Conservation (phyloP, 179 eudicot species). For the Pouteria campechiana region DNA sequence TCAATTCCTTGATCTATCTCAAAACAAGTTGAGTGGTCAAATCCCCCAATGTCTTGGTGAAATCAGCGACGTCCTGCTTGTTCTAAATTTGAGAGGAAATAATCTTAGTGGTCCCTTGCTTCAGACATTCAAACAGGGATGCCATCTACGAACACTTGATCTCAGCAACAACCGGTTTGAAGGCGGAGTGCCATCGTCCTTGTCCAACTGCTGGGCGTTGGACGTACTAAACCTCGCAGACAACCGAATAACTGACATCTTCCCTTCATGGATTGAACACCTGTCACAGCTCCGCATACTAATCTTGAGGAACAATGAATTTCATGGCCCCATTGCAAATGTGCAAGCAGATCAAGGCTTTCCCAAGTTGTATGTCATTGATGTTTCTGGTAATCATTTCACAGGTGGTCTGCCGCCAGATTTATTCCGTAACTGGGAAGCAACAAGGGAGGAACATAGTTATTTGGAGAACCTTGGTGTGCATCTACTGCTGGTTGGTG, state of each 20-base stretch:
- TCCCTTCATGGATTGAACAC: not conserved
- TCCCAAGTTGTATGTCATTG: too few species aligned
- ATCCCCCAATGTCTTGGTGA: slow-evolving; percentile 9
- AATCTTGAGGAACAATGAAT: too few species aligned
- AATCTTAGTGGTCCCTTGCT: slow-evolving; percentile 7
- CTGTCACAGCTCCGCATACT: too few species aligned
- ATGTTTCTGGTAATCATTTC: too few species aligned
- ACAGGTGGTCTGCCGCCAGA: too few species aligned
- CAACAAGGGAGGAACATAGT: too few species aligned
- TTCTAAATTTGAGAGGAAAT: slow-evolving; percentile 6
- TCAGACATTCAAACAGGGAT: not conserved
- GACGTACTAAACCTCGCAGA: not conserved
- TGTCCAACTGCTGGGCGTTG: not conserved
- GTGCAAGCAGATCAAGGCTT: too few species aligned
- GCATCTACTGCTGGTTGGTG: too few species aligned
- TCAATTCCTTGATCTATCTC: slow-evolving; percentile 8
- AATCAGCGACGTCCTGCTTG: not conserved
- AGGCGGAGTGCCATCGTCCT: slow-evolving; percentile 5
- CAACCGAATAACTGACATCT: not conserved
- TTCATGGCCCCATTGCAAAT: too few species aligned
- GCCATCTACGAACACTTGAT: slow-evolving; percentile 11
- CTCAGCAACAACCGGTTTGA: slow-evolving; percentile 7
- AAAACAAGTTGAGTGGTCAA: slow-evolving; percentile 13
- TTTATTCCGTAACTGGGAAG: too few species aligned
- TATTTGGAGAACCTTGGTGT: too few species aligned